Percentiles rank a stretch among this genome's conserved stretches.
Conservation (phyloP, 495 filamentous ascomycete genomes). For the Aspergillus leporis region DNA sequence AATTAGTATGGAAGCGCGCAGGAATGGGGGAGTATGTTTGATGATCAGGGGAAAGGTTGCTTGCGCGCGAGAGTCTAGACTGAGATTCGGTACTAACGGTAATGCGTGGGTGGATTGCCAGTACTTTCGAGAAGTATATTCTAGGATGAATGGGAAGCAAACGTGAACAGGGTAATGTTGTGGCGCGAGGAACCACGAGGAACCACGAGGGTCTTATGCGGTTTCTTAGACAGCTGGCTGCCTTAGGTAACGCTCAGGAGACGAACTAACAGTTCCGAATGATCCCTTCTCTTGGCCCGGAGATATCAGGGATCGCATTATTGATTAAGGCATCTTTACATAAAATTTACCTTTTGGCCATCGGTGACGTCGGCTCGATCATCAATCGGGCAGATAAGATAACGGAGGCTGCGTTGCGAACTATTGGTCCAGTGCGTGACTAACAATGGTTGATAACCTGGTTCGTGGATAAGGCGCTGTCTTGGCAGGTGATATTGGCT, state of each 20-base stretch:
- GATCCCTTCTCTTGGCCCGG: neutral
- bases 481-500: neutral
- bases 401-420: neutral
- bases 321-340: too few species aligned
- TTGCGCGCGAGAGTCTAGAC: neutral
- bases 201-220: slow-evolving; percentile 1
- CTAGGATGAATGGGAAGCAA: neutral
- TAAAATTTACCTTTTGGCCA: neutral
- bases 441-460: slow-evolving; percentile 2
- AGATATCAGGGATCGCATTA: neutral
- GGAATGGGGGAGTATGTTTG: neutral
- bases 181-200: too few species aligned
- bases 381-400: slow-evolving; percentile 9
- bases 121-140: neutral
- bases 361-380: slow-evolving; percentile 5
- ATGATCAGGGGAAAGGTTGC: neutral
- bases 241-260: too few species aligned
- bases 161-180: too few species aligned
- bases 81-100: neutral
- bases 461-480: neutral
- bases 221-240: neutral
- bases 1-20: neutral
- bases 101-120: neutral
- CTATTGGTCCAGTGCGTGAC: slow-evolving; percentile 6
- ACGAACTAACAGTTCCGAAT: neutral